Evolutionary conservation across 139 green algal species (phyloP).

Genomic region (Picocystis salinarum): DNA sequence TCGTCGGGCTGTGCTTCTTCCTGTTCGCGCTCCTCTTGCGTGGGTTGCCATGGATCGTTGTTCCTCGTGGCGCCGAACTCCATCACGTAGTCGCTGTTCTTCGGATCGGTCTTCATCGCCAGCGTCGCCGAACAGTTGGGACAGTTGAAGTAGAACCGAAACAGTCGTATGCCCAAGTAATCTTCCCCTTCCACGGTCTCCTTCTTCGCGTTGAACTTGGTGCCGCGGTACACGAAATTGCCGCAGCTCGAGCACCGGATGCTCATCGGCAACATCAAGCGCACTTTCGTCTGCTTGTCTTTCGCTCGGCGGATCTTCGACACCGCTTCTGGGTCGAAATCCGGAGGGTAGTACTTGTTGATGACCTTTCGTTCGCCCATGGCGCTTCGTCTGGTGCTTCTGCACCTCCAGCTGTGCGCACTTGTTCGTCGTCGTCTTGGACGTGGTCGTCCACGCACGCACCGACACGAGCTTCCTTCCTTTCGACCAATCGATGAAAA

Average conservation of each 20-base stretch:
- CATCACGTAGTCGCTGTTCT: conserved; percentile 83
- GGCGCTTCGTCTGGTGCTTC: too few relatives aligned
- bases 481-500: too few relatives aligned
- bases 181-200: conserved; percentile 75
- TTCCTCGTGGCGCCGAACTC: conserved; percentile 82
- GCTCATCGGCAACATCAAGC: conserved; percentile 96
- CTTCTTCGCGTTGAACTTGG: conserved; percentile 96
- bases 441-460: too few relatives aligned
- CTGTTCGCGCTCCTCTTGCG: conserved; percentile 10
- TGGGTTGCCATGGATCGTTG: conserved; percentile 54
- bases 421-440: too few relatives aligned
- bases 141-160: conserved; percentile 94
- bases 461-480: too few relatives aligned
- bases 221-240: conserved; percentile 89
- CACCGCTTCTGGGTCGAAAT: conserved; percentile 21
- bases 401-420: too few relatives aligned
- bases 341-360: conserved; percentile 47
- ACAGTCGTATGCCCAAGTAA: conserved; percentile 83
- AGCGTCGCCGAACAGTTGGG: conserved; percentile 78
- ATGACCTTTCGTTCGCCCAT: conserved; percentile 64
- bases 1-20: conserved; percentile 42
- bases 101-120: conserved; percentile 91
- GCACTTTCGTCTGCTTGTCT: conserved; percentile 57
- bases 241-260: conserved; percentile 88
- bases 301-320: conserved; percentile 15